phyloP scores from a whole-genome alignment of 1,284 basidiomycete species.

The Spongispora temasekensis region DNA sequence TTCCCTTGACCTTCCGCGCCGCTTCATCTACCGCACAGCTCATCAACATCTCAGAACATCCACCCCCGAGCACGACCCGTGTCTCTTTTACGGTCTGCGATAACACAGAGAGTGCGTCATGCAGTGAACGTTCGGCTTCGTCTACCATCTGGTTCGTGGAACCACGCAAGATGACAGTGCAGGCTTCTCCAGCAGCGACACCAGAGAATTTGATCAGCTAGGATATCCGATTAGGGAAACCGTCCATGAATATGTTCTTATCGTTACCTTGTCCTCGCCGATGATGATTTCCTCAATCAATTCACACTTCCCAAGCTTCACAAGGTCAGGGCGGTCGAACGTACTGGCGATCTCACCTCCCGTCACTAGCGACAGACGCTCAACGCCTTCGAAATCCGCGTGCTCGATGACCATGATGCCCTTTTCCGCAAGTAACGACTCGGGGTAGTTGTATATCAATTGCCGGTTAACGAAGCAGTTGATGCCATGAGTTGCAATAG shows the following conservation, averaged over 20 bases:
- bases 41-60: conserved; percentile 99
- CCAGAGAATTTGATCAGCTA: conserved; percentile 99
- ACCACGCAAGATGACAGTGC: conserved; percentile 96
- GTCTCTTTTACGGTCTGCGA: conserved; percentile 99
- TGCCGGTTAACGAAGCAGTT: conserved; percentile 99
- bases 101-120: conserved; percentile 96
- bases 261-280: conserved; percentile 93
- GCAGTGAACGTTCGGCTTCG: conserved; percentile 96
- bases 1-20: conserved; percentile 84
- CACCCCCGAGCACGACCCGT: conserved; percentile 90
- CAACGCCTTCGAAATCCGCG: conserved; percentile 99
- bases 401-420: conserved; percentile 98
- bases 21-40: conserved; percentile 91
- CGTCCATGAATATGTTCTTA: background rate
- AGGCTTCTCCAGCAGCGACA: conserved; percentile 97
- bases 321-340: conserved; percentile 92
- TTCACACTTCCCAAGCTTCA: conserved; percentile 93
- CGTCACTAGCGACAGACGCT: conserved; percentile 93
- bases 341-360: conserved; percentile 98
- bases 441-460: conserved; percentile 99
- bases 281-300: conserved; percentile 99
- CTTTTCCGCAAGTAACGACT: conserved; percentile 89
- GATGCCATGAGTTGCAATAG: conserved; percentile 94
- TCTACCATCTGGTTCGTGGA: conserved; percentile 99
- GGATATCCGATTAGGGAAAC: background rate